These are phyloP conservation scores for Phytopythium litorale DNA, from an alignment of 352 stramenopile genomes.

Conservation along the genomic window DNA sequence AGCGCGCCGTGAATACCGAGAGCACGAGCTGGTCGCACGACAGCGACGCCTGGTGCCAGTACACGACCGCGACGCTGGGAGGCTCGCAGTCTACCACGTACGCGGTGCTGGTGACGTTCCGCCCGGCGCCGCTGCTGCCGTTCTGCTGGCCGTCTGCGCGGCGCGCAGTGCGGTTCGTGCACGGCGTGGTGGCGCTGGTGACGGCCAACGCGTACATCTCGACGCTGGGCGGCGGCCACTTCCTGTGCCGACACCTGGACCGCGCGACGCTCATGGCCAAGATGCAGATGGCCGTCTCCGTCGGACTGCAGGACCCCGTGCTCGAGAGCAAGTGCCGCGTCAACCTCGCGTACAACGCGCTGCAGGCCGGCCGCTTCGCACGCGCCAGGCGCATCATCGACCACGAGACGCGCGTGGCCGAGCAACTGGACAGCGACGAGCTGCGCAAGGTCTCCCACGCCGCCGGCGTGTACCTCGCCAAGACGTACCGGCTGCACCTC, in stretches of 20 bases:
- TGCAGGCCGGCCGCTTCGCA: conserved; percentile 62
- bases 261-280: conserved; percentile 71
- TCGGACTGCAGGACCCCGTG: conserved; percentile 65
- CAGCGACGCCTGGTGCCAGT: conserved; percentile 1
- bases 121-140: conserved; percentile 37
- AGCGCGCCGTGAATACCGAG: background rate
- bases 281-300: conserved; percentile 75
- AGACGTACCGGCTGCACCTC: conserved; percentile 58
- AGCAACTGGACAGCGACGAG: conserved; percentile 47
- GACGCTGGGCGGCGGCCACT: conserved; percentile 76
- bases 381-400: conserved; percentile 49
- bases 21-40: conserved; percentile 10
- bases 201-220: conserved; percentile 85
- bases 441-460: conserved; percentile 58
- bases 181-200: conserved; percentile 68
- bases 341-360: conserved; percentile 77
- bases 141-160: conserved; percentile 62
- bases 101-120: conserved; percentile 42
- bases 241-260: conserved; percentile 69
- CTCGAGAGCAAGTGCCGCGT: conserved; percentile 82
- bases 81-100: background rate
- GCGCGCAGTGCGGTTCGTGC: conserved; percentile 59
- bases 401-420: conserved; percentile 38
- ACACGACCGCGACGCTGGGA: no score
- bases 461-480: conserved; percentile 60